Evolutionary conservation across 768 basidiomycete genomes (phyloP).

Genomic region (Harrya chromipes): DNA sequence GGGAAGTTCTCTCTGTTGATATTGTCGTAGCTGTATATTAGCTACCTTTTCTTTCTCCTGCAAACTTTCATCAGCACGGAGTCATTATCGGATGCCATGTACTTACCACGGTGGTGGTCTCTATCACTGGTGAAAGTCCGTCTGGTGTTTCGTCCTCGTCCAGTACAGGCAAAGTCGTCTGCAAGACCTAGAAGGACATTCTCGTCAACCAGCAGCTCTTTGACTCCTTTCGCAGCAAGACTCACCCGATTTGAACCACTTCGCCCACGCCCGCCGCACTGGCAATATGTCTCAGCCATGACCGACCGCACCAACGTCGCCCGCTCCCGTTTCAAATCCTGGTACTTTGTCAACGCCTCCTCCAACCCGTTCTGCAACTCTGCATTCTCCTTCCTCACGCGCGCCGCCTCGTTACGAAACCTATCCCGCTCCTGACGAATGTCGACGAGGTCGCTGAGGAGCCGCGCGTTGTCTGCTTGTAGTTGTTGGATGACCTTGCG

Average conservation of each 20-base stretch:
- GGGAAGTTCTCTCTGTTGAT: slow-evolving; percentile 9
- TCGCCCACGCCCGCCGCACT: background rate
- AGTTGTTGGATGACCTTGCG: slow-evolving; percentile 25
- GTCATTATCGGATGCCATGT: too few species aligned
- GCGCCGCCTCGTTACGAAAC: slow-evolving; percentile 22
- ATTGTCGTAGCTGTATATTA: background rate
- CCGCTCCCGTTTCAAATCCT: slow-evolving; percentile 24
- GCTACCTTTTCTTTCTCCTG: slow-evolving; percentile 12
- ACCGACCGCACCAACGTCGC: slow-evolving; percentile 12
- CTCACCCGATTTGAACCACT: slow-evolving; percentile 6
- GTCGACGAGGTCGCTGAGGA: slow-evolving; percentile 23
- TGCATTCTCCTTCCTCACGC: slow-evolving; percentile 17
- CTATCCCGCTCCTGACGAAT: slow-evolving; percentile 27
- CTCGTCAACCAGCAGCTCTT: background rate
- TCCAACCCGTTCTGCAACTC: slow-evolving; percentile 23
- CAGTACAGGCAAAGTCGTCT: slow-evolving; percentile 2
- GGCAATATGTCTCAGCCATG: background rate
- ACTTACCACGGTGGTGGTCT: slow-evolving; percentile 4
- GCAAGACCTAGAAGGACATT: background rate
- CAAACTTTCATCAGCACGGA: slow-evolving; percentile 1
- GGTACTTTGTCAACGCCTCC: slow-evolving; percentile 14
- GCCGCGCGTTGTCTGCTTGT: slow-evolving; percentile 23
- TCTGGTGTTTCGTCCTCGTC: background rate
- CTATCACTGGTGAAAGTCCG: background rate
- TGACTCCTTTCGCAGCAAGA: background rate